Evolutionary conservation across 495 filamentous ascomycete species (phyloP), one percentile per base, ranked within the genome.

Genomic region (Bathelium albidoporum): DNA sequence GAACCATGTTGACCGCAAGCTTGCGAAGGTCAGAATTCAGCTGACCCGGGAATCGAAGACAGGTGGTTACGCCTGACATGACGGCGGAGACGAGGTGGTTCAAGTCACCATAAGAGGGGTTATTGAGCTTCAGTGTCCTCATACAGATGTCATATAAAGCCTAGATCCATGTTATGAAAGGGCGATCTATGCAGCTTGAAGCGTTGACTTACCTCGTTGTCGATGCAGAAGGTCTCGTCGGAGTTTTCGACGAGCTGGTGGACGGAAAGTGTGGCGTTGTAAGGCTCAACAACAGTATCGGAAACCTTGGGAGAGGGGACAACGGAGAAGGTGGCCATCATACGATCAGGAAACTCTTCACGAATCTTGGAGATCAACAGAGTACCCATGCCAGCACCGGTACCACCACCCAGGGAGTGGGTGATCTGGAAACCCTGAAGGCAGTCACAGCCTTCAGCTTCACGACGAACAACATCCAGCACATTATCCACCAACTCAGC

Each of bases 371-470:
- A 97, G 85, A 99, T 97, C 77, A 99, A 78, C 73, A 99, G 85
- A 58, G 94, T 99, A 82, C 94, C 94, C 94, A 99, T 99, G 89
- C 94, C 94, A 76, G 94, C 94, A 88, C 94, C 94, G 74, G 94
- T 99, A 87, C 94, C 94, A 90, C 94, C 94, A 87, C 94, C 94
- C 71, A 97, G 90, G 53, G 94, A 99, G 87, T 99, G 94, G 74
- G 94, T 99, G 82, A 99, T 97, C 85, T 99, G 94, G 87, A 99
- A 99, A 78, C 94, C 94, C 82, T 99, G 94, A 69, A 99, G 90
- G 83, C 94, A 99, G 85, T 99, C 94, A 77, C 94, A 97, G 72
- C 86, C 92, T 80, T 99, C 94, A 69, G 95, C 94, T 83, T 99
- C 94, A 73, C 94, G 95, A 76, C 94, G 94, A 70, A 99, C 93